Base-by-base conservation (phyloP, 2,329 filamentous ascomycete species). In the Colletotrichum sp. region DNA sequence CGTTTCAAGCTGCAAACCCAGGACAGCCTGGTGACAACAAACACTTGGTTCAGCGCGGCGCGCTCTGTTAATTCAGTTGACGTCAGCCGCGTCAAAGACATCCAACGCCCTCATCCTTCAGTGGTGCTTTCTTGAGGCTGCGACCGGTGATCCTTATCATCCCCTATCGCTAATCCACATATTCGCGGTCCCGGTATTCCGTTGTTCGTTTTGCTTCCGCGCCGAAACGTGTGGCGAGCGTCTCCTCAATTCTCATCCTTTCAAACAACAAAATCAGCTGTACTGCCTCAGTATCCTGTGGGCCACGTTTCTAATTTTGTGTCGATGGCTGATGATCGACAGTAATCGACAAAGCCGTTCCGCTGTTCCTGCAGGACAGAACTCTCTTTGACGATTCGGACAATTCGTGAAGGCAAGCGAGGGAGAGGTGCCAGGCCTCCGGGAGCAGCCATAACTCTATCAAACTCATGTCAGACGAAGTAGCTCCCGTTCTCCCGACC, bases 321-420 rank as follows among this genome's bases (percentile, higher is more conserved):
- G 60, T 75, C 30, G 7, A 55, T 21, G 18, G n/a, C 55, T 30
- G 30, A 30, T n/a, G 57, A 73, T 75, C 73, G 64, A 60, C 70
- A 36, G 55, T 34, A 52, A 63, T 58, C 63, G 63, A 58, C 72
- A 28, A 26, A 43, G 38, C 36, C 36, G 36, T 34, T 48, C 38
- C 38, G 24, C 52, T 72, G 73, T 75, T 75, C 70, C 73, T 75
- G 70, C 73, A 73, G 70, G 64, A 48, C 38, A 36, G 30, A 68
- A 48, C 26, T 10, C 24, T 10, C n/a, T 55, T 43, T 57, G n/a
- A 16, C 12, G 21, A 30, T 26, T 64, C 64, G n/a, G 26, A 48
- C 16, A 48, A n/a, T n/a, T 36, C 52, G 3, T 26, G 21, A 18
- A 36, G 36, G 43, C 43, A 36, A 64, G 32, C 32, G 61, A 64